Percentiles rank a stretch among this genome's conserved stretches.
Evolutionary conservation across 441 rosid genomes (phyloP).

Genomic region (Dalechampia spathulata): DNA sequence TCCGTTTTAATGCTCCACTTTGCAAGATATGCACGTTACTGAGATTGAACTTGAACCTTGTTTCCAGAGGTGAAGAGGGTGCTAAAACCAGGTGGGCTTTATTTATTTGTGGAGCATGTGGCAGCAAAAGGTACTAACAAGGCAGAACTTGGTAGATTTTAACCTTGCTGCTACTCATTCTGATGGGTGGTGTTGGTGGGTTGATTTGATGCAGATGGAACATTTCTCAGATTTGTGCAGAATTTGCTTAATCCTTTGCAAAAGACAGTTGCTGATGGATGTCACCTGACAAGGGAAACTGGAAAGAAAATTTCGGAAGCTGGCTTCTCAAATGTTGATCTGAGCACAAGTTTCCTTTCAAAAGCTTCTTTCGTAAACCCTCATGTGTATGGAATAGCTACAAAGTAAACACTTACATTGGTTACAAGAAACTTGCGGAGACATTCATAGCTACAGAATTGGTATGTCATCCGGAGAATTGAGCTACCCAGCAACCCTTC

Average conservation of each 20-base stretch:
- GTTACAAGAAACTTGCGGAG: too few relatives aligned
- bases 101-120: conserved; percentile 80
- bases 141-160: not conserved
- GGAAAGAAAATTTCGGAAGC: conserved; percentile 54
- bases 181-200: not conserved
- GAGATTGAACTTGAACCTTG: not conserved
- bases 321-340: conserved; percentile 48
- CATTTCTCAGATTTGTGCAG: conserved; percentile 53
- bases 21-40: not conserved
- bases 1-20: too few relatives aligned
- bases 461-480: too few relatives aligned
- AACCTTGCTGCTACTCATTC: not conserved
- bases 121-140: conserved; percentile 63
- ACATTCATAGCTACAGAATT: too few relatives aligned
- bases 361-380: conserved; percentile 43
- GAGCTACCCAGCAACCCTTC: too few relatives aligned
- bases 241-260: conserved; percentile 65
- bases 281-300: conserved; percentile 69
- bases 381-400: conserved; percentile 71
- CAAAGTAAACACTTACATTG: conserved; percentile 39
- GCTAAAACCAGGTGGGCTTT: conserved; percentile 74
- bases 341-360: conserved; percentile 34
- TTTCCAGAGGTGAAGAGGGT: conserved; percentile 70
- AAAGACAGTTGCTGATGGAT: conserved; percentile 61
- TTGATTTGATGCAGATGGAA: conserved; percentile 50